Base-by-base conservation (phyloP, 2,329 filamentous ascomycete species). In the Rhynchosporium agropyri region DNA sequence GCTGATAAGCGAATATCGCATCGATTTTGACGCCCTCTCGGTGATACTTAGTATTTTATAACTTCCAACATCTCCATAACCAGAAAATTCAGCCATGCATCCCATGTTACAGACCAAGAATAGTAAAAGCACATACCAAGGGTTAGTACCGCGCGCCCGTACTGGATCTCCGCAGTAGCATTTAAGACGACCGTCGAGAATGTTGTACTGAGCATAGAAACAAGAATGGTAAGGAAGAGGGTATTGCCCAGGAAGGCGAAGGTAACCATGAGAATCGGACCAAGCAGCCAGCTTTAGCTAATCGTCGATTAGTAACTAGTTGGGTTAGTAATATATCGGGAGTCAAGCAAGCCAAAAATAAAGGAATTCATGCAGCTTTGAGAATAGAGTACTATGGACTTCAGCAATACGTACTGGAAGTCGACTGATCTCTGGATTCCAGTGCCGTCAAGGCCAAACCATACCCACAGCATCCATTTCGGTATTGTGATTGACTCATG, bases 391-490 rank as follows among this genome's bases (percentile, higher is more conserved):
- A 20, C 20, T 20, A 20, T 20, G 20, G 20, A 20, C 20, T 20
- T 20, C 20, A 20, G 20, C 20, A 20, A 20, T 20, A 20, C 20
- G 20, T 20, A 20, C 20, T 96, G 91, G 72, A 95, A 91, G 62
- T 91, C 85, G 28, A 83, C 81, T 70, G 82, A 82, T 63, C 81
- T 78, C 65, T 82, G 77, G 42, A 85, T 83, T 1, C 83, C 45
- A 77, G 65, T 73, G 4, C 68, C 91, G 70, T 95, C 91, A 1
- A 96, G 83, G 2, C 91, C 91, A 72, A 96, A 95, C 91, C 91
- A 96, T 67, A 96, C 93, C 83, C 90, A 95, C 1, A 95, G 83
- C 90, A 96, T 94, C 91, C 91, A 96, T 76, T 93, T 92, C 50
- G 86, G 86, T 65, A 95, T 92, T 1, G 88, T 90, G 76, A 89